These are phyloP conservation scores for Vickermania ingenoplastis DNA, from an alignment of 208 protist genomes.

Conservation along the genomic window DNA sequence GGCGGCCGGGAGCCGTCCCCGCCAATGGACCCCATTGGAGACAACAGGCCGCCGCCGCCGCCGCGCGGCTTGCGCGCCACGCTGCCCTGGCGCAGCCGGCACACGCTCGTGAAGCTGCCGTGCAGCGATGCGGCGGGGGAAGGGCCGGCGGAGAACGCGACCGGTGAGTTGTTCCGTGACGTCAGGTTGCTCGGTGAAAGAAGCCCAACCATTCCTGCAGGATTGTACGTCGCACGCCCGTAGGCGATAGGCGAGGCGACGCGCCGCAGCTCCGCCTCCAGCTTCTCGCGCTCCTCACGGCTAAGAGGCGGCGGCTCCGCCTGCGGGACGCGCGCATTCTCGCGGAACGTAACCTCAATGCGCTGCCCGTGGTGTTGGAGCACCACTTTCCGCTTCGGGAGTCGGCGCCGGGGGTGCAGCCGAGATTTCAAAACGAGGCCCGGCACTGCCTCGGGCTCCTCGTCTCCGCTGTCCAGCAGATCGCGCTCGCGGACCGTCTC, in stretches of 20 bases:
- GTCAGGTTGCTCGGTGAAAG: neutral
- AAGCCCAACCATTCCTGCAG: neutral
- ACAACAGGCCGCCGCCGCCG: too few species aligned
- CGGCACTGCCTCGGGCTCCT: neutral
- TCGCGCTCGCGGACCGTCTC: neutral
- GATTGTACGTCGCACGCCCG: slow-evolving; percentile 17
- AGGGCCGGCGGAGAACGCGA: neutral
- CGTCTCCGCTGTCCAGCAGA: too few species aligned
- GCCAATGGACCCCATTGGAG: neutral
- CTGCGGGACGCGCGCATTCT: slow-evolving; percentile 18
- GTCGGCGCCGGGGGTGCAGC: slow-evolving; percentile 24
- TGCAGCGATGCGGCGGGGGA: neutral
- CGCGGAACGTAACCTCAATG: slow-evolving; percentile 19
- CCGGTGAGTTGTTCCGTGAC: neutral
- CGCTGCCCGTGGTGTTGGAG: slow-evolving; percentile 16
- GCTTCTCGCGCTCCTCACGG: slow-evolving; percentile 15
- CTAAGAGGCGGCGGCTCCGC: slow-evolving; percentile 33
- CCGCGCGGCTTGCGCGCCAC: neutral
- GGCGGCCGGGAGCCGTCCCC: neutral
- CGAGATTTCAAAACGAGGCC: slow-evolving; percentile 34
- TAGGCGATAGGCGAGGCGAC: slow-evolving; percentile 36
- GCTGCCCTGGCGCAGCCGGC: neutral
- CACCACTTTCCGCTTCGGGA: slow-evolving; percentile 13
- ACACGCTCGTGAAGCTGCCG: neutral
- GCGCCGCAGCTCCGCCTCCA: slow-evolving; percentile 19